A percentile compares a stretch with the other conserved stretches of the same genome.
Evolutionary conservation across 169 alveolate species (phyloP).

Genomic region (Eimeria zaria): DNA sequence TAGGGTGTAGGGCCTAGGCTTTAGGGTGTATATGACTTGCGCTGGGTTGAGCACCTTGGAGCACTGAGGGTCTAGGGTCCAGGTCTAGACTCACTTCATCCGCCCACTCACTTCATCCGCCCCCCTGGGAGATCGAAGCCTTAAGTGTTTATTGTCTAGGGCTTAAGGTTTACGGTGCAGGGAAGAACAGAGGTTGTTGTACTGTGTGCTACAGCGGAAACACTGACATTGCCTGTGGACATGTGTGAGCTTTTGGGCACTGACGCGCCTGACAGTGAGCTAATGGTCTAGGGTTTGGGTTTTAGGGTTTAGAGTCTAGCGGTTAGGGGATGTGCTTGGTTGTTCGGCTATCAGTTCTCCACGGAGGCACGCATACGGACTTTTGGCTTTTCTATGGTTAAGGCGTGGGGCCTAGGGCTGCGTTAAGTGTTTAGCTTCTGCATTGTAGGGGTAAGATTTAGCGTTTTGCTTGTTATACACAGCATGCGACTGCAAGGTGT

Average conservation of each 20-base stretch:
- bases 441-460: neutral
- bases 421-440: neutral
- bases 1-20: neutral
- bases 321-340: neutral
- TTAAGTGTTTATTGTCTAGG: neutral
- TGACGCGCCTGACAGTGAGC: constrained; percentile 57
- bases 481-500: constrained; percentile 63
- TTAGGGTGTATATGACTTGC: neutral
- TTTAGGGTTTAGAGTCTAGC: neutral
- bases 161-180: neutral
- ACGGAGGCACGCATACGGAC: no score
- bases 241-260: constrained; percentile 44
- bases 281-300: neutral
- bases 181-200: neutral
- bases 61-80: neutral
- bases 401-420: no score
- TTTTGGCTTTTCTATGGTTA: no score
- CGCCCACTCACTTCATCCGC: neutral
- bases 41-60: neutral
- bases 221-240: constrained; percentile 27
- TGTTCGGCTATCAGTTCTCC: no score
- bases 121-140: neutral
- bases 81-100: no score
- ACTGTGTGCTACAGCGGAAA: constrained; percentile 28
- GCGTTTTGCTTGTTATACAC: neutral